phyloP scores from a whole-genome alignment of 345 rosid species.

The Pistacia atlantica region DNA sequence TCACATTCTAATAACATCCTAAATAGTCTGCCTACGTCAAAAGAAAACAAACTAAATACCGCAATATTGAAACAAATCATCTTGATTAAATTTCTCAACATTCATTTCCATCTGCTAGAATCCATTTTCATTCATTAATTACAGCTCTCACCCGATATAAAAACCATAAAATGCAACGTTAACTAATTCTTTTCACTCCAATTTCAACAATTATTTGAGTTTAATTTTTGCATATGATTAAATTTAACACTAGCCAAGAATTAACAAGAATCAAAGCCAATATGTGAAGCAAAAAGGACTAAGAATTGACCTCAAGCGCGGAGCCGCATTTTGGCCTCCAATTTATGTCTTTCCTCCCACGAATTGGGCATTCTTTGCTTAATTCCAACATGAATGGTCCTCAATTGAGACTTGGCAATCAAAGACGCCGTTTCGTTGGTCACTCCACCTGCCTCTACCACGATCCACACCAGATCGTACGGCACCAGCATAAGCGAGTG shows the following conservation, averaged over 20 bases:
- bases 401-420: slow-evolving; percentile 64
- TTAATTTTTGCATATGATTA: not conserved
- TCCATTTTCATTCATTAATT: not conserved
- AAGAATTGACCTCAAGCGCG: slow-evolving; percentile 61
- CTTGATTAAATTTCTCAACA: not conserved
- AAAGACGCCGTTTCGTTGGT: slow-evolving; percentile 78
- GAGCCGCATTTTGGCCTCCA: slow-evolving; percentile 89
- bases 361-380: slow-evolving; percentile 67
- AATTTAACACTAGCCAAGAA: not conserved
- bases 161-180: not conserved
- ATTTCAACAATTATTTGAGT: not conserved
- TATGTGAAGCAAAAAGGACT: not conserved
- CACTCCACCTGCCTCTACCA: slow-evolving; percentile 89
- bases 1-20: slow-evolving; percentile 17
- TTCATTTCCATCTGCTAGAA: not conserved
- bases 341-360: slow-evolving; percentile 70
- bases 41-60: not conserved
- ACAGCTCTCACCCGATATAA: not conserved
- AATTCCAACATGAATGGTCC: slow-evolving; percentile 66
- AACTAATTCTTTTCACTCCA: not conserved
- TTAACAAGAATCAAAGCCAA: slow-evolving; percentile 9
- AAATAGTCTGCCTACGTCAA: not conserved
- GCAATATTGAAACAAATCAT: not conserved
- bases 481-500: slow-evolving; percentile 90
- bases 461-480: slow-evolving; percentile 89